phyloP scores from a whole-genome alignment of 768 basidiomycete genomes.

The Termitomyces sp. region DNA sequence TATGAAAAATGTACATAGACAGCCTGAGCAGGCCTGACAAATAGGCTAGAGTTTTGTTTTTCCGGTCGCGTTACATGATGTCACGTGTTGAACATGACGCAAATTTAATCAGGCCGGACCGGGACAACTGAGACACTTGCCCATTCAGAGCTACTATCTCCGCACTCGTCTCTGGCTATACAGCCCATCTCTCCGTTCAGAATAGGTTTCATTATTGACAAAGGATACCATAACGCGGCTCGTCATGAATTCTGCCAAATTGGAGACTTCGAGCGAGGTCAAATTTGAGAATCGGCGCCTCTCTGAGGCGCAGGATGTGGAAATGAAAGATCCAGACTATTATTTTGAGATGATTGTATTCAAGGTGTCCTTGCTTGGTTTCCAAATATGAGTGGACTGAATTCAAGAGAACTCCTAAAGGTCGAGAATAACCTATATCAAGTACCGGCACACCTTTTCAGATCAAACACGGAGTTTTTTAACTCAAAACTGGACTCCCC shows the following conservation, averaged over 20 bases:
- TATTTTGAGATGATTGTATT: neutral
- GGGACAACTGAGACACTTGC: too few species aligned
- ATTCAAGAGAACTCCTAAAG: neutral
- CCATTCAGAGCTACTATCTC: too few species aligned
- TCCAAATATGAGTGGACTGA: neutral
- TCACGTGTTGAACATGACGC: too few species aligned
- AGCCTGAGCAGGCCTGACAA: too few species aligned
- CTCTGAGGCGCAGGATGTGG: neutral
- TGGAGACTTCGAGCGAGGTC: neutral
- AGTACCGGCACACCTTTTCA: neutral
- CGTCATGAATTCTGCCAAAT: neutral
- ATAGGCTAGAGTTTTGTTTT: too few species aligned
- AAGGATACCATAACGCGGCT: too few species aligned
- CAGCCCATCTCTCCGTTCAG: too few species aligned
- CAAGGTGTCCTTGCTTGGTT: neutral
- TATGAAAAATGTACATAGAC: too few species aligned
- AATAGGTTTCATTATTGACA: too few species aligned
- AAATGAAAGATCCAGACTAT: neutral
- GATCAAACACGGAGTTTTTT: neutral
- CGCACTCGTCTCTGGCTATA: too few species aligned
- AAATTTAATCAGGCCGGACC: too few species aligned
- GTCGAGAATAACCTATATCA: neutral
- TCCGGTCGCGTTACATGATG: too few species aligned
- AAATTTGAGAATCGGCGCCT: neutral
- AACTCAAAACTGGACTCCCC: neutral